Base-by-base conservation (phyloP, 768 basidiomycete species). In the Termitomyces sp. region DNA sequence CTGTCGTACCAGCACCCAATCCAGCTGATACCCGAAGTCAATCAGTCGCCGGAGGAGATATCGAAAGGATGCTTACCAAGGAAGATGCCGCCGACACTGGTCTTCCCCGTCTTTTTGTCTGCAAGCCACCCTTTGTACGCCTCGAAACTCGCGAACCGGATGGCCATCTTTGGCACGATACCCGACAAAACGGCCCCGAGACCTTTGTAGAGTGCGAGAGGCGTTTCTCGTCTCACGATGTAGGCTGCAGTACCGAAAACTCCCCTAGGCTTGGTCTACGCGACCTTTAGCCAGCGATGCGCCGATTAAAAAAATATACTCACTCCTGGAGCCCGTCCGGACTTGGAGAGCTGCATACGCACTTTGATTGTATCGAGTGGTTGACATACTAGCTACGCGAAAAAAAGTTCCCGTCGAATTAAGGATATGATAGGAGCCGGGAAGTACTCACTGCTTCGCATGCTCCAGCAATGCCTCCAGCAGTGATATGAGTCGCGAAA, bases 101-200 rank as follows among this genome's bases (percentile, higher is more conserved):
- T 91, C 74, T 89, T 84, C 31, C 96, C 96, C 0, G 92, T 93
- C 43, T 80, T 73, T 62, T 82, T 80, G 67, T 93, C 86, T 2
- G 90, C 86, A 47, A 98, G 75, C 83, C 83, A 87, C 0, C 79
- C 83, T 74, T 96, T 95, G 83, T 99, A 99, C 49, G 87, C 81
- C 78, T 99, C 97, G 72, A 99, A 99, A 73, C 92, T 94, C 10
- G 96, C 96, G 73, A 98, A 99, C 40, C 97, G 91, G 71, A 95
- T 98, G 52, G 94, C 94, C 97, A 99, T 99, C 79, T 99, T 99
- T 1, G 97, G 97, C 8, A 98, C 94, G 73, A 99, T 99, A 11
- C 97, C 97, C 11, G 92, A 89, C 50, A 96, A 79, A 47, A 99
- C 97, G 9, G 97, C 97, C 25, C 97, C 97, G 42, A 99, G 85